These are phyloP conservation scores for Neonectria punicea DNA, from an alignment of 2,329 filamentous ascomycete genomes.

Conservation along the genomic window DNA sequence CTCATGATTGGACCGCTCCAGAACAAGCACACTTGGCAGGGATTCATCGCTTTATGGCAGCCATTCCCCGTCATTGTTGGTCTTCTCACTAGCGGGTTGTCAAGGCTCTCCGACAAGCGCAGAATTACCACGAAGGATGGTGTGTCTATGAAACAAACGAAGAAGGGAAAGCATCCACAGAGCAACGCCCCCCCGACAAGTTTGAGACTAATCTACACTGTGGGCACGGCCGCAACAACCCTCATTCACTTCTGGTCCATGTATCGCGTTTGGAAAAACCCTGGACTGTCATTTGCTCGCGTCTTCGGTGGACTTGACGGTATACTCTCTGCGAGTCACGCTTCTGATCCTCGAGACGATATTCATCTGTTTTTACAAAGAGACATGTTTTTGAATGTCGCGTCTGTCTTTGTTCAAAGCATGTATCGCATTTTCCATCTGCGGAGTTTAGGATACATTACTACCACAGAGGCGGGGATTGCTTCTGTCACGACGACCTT, in stretches of 20 bases:
- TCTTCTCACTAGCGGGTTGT: not conserved
- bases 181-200: not conserved
- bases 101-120: not conserved
- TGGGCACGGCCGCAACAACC: not conserved
- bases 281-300: not conserved
- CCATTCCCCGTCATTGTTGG: not conserved
- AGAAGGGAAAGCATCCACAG: not conserved
- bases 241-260: not conserved
- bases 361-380: not conserved
- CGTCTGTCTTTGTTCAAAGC: not conserved
- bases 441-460: not conserved
- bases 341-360: not conserved
- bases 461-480: not conserved
- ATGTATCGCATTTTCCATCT: not conserved
- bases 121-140: not conserved
- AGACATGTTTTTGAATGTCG: not conserved
- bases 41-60: not conserved
- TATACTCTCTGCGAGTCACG: not conserved
- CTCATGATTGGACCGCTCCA: not conserved
- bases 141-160: not conserved
- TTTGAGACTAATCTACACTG: not conserved
- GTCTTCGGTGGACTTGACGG: not conserved
- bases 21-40: not conserved
- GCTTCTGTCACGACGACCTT: not conserved
- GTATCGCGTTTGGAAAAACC: not conserved